Base-by-base conservation (phyloP, 2,329 filamentous ascomycete species). In the Nemania diffusa region DNA sequence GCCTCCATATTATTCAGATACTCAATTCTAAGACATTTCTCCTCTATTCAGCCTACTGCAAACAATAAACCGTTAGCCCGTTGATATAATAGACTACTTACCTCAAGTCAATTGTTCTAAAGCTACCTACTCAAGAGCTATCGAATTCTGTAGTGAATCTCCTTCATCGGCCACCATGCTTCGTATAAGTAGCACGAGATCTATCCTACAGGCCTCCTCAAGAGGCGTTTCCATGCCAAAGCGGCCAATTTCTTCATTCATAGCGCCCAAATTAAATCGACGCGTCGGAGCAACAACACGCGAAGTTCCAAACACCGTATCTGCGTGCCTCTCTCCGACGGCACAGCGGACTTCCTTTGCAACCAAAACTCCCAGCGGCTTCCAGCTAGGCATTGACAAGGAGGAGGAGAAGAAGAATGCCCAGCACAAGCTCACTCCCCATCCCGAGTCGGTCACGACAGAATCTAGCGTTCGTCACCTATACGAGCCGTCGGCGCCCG, bases 371-470 rank as follows among this genome's bases (percentile, higher is more conserved):
- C 65, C 71, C 13, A 71, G 58, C 40, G 69, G 69, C 1, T 52
- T 73, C 13, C 75, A 74, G 55, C 57, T 65, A 20, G 73, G 78
- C 44, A 85, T 87, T 61, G 84, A 92, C 71, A 80, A 77, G 48
- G 82, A 90, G 70, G 80, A 80, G 32, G 90, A 92, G 76, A 82
- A 84, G 53, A 81, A 84, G 70, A 73, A 88, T 8, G 84, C 79
- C 13, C 73, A 88, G 55, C 76, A 87, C 75, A 85, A 85, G 74
- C 79, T 94, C n/a, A 76, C 87, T 64, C 75, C 87, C 2, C 79
- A 87, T 29, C 91, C 91, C 0, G 86, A 87, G 44, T 77, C 81
- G 6, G 91, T 94, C 0, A 87, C 89, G 0, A 79, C 79, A 24
- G 83, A 83, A 48, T 94, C 91, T 1, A 82, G 81, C 11, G 80